Evolutionary conservation across 2,329 filamentous ascomycete species (phyloP).

Genomic region (Cladosporium halotolerans): DNA sequence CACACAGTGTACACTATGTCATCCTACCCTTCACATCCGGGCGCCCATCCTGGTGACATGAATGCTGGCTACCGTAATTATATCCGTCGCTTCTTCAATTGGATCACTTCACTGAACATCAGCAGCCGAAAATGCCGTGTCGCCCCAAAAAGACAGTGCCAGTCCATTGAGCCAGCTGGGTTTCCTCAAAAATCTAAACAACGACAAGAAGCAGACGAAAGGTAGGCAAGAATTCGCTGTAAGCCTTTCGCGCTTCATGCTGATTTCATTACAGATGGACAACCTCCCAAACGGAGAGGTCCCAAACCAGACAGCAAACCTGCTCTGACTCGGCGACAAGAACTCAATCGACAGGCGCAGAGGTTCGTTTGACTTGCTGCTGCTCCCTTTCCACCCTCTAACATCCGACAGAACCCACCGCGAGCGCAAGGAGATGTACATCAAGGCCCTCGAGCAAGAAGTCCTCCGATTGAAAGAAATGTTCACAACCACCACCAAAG

Average conservation of each 20-base stretch:
- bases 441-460: conserved; percentile 88
- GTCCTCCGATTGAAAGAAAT: conserved; percentile 81
- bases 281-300: conserved; percentile 79
- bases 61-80: neutral
- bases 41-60: neutral
- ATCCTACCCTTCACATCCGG: neutral
- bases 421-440: conserved; percentile 92
- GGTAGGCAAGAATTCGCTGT: conserved; percentile 42
- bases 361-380: conserved; percentile 51
- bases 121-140: conserved; percentile 1
- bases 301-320: conserved; percentile 97
- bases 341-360: conserved; percentile 92
- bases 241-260: neutral
- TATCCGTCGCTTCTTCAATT: neutral
- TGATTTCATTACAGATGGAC: conserved; percentile 56
- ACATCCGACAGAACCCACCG: conserved; percentile 69
- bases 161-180: conserved; percentile 26
- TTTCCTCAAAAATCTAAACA: conserved; percentile 57
- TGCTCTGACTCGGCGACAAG: conserved; percentile 82
- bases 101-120: neutral
- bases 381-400: neutral
- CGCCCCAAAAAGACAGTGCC: neutral
- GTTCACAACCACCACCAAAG: conserved; percentile 66
- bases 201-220: conserved; percentile 70
- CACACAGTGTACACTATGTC: neutral